A percentile compares a stretch with the other conserved stretches of the same genome.
Evolutionary conservation across 2,329 filamentous ascomycete genomes (phyloP).

Genomic region (Calonectria ilicicola): DNA sequence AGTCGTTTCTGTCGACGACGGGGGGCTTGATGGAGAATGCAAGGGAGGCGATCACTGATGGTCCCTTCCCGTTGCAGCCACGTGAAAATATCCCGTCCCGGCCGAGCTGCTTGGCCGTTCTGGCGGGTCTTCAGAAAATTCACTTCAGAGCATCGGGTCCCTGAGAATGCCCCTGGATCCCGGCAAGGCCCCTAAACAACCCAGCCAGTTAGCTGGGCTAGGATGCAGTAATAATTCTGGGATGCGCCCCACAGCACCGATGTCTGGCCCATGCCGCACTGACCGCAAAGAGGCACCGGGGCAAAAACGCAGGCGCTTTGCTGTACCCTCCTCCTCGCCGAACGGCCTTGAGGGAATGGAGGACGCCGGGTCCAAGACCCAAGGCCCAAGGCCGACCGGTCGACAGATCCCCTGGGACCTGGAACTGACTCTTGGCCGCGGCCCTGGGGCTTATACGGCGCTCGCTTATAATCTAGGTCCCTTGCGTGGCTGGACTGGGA

Average conservation of each 20-base stretch:
- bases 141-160: conserved; percentile 13
- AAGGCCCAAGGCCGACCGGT: too few relatives aligned
- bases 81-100: conserved; percentile 41
- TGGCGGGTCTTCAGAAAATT: conserved; percentile 18
- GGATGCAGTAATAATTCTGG: conserved; percentile 15
- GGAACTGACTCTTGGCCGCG: conserved; percentile 1
- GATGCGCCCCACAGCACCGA: conserved; percentile 17
- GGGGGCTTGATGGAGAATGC: conserved; percentile 1
- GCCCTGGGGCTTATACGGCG: background rate
- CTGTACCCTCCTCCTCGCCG: background rate
- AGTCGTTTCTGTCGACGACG: background rate
- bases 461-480: conserved; percentile 1
- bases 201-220: background rate
- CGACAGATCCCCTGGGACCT: background rate
- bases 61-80: conserved; percentile 34
- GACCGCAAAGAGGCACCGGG: conserved; percentile 9
- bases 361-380: background rate
- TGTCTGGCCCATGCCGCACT: conserved; percentile 15
- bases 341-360: background rate
- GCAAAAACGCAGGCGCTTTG: background rate
- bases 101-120: conserved; percentile 31
- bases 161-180: conserved; percentile 29
- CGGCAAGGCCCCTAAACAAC: conserved; percentile 21
- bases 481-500: conserved; percentile 12
- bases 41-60: conserved; percentile 27